These are phyloP conservation scores for Lactarius vividus DNA, from an alignment of 768 basidiomycete species.

Conservation along the genomic window DNA sequence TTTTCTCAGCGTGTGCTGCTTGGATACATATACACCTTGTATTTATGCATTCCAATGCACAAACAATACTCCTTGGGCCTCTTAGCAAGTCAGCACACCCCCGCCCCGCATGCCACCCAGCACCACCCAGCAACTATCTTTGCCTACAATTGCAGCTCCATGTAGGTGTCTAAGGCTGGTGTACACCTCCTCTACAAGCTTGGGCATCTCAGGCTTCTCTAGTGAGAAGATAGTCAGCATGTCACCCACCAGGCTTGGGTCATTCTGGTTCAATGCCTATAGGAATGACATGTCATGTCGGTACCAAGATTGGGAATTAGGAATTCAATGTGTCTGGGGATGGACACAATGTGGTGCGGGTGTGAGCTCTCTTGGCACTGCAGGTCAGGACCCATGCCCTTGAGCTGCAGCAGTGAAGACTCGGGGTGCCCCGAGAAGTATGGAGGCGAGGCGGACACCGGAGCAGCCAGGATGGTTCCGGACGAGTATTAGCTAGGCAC, in stretches of 20 bases:
- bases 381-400: constrained; percentile 58
- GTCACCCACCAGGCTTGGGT: constrained; percentile 67
- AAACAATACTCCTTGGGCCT: too few relatives aligned
- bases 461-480: constrained; percentile 55
- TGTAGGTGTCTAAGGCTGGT: constrained; percentile 73
- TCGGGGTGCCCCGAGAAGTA: constrained; percentile 39
- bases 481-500: constrained; percentile 57
- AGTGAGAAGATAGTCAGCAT: constrained; percentile 67
- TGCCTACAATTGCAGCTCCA: constrained; percentile 65
- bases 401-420: constrained; percentile 41
- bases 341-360: constrained; percentile 63
- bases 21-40: too few relatives aligned
- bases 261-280: constrained; percentile 74
- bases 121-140: constrained; percentile 57
- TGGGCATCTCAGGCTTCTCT: constrained; percentile 42
- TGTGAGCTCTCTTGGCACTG: constrained; percentile 71
- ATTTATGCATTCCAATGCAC: too few relatives aligned
- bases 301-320: constrained; percentile 38
- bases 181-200: constrained; percentile 58
- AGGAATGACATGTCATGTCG: constrained; percentile 64
- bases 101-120: constrained; percentile 62
- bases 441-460: constrained; percentile 49
- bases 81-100: constrained; percentile 39
- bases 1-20: too few relatives aligned
- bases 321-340: constrained; percentile 37